Base-by-base conservation (phyloP, 306 rosid genomes). In the Potentilla sterilis region DNA sequence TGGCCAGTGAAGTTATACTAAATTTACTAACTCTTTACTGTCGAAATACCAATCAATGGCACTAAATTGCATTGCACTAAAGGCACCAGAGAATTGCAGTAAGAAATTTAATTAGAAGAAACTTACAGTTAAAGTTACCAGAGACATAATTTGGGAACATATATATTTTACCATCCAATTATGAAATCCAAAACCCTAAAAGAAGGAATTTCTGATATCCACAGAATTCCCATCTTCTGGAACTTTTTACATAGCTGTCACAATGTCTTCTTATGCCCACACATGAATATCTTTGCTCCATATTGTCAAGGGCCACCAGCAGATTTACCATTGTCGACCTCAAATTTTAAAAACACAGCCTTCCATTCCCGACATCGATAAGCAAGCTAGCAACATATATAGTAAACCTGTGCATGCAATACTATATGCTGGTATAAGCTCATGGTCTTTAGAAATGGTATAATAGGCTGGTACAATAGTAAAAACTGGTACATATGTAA, bases 251-350 rank as follows among this genome's bases (percentile, higher is more conserved):
- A 46, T 46, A 66, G 78, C 82, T 79, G 82, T 73, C 70, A 58
- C 34, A 41, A 44, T 81, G 74, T 80, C 83, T 40, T 75, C 67
- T 70, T 70, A 67, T 61, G 72, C 70, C 64, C 18, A 3, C 64
- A 52, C 64, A 52, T 44, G 24, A 35, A 28, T 57, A 69, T 59
- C 41, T 77, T 34, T 8, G 14, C 48, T 40, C 65, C 80, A 67
- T 43, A 42, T 76, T 66, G 48, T n/a, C 49, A 41, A 62, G 80
- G 73, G 8, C 83, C 83, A 80, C 70, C 37, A 11, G 47, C 18
- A 19, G n/a, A 19, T 12, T 41, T 57, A 38, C 40, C 42, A 43
- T 43, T 68, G 35, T 49, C 42, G 40, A 38, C 47, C 58, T 54
- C 54, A 40, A 22, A 41, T 73, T 28, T 57, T 15, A 28, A 22